These are phyloP conservation scores for Abelmoschus esculentus DNA, from an alignment of 345 rosid genomes.

Conservation along the genomic window DNA sequence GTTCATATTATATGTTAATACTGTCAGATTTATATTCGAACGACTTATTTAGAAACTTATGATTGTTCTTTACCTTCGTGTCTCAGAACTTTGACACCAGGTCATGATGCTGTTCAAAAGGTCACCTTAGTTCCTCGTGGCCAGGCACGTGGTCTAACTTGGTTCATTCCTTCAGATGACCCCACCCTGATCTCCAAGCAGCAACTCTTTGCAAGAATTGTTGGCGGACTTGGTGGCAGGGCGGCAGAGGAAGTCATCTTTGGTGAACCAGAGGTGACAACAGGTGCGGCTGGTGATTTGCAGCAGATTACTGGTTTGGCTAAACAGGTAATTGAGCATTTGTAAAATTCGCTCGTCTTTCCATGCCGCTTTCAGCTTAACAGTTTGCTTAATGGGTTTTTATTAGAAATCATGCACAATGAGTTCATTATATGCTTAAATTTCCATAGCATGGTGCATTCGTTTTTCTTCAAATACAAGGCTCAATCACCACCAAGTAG, in stretches of 20 bases:
- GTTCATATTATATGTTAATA: neutral
- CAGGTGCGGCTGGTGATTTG: conserved; percentile 96
- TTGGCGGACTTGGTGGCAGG: conserved; percentile 97
- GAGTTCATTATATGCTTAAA: neutral
- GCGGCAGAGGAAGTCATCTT: conserved; percentile 95
- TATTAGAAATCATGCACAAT: neutral
- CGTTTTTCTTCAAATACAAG: neutral
- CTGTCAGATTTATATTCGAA: neutral
- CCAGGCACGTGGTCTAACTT: conserved; percentile 94
- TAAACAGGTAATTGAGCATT: conserved; percentile 51
- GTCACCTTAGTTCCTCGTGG: conserved; percentile 91
- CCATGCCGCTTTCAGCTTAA: neutral
- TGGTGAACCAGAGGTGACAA: conserved; percentile 94
- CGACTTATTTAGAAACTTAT: conserved; percentile 3
- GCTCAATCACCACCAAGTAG: neutral
- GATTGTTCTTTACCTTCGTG: neutral
- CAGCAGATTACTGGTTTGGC: conserved; percentile 95
- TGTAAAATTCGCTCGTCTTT: neutral
- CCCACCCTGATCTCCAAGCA: conserved; percentile 93
- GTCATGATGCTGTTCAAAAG: conserved; percentile 95
- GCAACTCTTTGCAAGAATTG: conserved; percentile 94
- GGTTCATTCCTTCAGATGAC: conserved; percentile 96
- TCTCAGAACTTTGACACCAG: conserved; percentile 86
- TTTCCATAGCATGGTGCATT: neutral
- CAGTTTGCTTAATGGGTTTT: neutral